Percentiles rank a stretch among this genome's conserved stretches.
Conservation (phyloP, 108 stramenopile species). For the Skeletonema menzelii region DNA sequence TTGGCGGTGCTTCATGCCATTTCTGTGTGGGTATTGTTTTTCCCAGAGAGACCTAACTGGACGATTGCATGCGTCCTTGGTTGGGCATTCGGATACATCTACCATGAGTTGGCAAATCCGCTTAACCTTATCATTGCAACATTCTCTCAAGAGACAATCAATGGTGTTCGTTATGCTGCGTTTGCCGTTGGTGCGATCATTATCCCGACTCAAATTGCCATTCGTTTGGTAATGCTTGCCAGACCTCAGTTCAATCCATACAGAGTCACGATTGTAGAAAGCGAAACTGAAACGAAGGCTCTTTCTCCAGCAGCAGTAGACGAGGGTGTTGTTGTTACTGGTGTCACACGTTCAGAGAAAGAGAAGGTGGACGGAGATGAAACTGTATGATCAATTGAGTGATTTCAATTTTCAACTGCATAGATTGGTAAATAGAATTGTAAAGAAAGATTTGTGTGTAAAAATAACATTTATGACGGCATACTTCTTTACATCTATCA, state of each 20-base stretch:
- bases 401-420: background rate
- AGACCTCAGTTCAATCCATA: conserved; percentile 32
- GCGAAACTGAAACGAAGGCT: background rate
- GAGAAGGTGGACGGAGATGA: background rate
- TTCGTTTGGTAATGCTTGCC: conserved; percentile 22
- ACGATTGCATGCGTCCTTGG: conserved; percentile 62
- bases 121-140: conserved; percentile 52
- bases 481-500: background rate
- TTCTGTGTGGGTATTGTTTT: conserved; percentile 54
- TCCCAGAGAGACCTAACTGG: conserved; percentile 40
- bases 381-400: background rate
- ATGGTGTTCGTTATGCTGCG: conserved; percentile 38
- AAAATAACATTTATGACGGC: background rate
- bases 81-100: conserved; percentile 74
- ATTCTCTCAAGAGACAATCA: conserved; percentile 35
- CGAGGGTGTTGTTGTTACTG: background rate
- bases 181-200: conserved; percentile 30
- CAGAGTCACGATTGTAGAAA: background rate
- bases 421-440: background rate
- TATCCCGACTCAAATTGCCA: conserved; percentile 10
- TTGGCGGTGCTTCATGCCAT: conserved; percentile 55
- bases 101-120: conserved; percentile 50
- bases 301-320: background rate
- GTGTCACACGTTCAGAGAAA: background rate
- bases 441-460: background rate